A percentile compares a stretch with the other conserved stretches of the same genome.
phyloP scores from a whole-genome alignment of 768 basidiomycete genomes.

The Leccinum boreale region DNA sequence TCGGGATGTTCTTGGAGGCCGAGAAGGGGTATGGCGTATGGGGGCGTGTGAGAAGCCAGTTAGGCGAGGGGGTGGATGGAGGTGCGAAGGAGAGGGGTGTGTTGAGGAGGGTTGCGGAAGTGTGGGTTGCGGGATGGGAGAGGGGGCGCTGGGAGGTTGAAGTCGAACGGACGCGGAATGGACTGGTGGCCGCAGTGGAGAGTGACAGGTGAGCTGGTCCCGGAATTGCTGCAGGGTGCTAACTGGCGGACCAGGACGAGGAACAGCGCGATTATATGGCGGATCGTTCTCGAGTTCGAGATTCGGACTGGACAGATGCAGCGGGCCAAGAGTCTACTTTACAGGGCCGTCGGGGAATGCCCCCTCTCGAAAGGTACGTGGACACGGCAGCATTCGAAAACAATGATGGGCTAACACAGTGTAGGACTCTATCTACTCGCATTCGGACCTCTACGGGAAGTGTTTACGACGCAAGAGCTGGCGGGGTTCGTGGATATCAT shows the following conservation, averaged over 20 bases:
- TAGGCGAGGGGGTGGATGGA: conserved; percentile 45
- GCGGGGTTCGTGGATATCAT: conserved; percentile 64
- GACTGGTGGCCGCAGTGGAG: conserved; percentile 59
- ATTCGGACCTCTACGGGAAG: conserved; percentile 64
- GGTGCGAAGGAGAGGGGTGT: conserved; percentile 51
- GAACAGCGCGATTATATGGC: conserved; percentile 66
- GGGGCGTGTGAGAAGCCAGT: conserved; percentile 60
- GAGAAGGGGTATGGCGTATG: conserved; percentile 77
- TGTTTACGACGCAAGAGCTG: conserved; percentile 60
- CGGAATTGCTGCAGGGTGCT: background rate
- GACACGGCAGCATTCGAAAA: background rate
- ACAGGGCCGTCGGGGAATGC: conserved; percentile 71
- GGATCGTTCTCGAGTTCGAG: conserved; percentile 74
- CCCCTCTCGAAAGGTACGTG: conserved; percentile 66
- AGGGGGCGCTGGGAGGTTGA: conserved; percentile 67
- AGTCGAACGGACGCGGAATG: conserved; percentile 64
- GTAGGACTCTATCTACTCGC: conserved; percentile 76
- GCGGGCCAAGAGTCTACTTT: conserved; percentile 69
- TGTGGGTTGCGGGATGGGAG: conserved; percentile 83
- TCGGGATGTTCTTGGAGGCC: conserved; percentile 73
- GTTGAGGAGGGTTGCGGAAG: conserved; percentile 57
- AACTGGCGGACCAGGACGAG: conserved; percentile 48
- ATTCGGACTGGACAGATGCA: conserved; percentile 55
- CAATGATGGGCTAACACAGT: conserved; percentile 10
- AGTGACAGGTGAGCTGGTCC: conserved; percentile 56